These are phyloP conservation scores for Thoreauomyces humboldtii DNA, from an alignment of 192 early-diverging fungal species.

Conservation along the genomic window DNA sequence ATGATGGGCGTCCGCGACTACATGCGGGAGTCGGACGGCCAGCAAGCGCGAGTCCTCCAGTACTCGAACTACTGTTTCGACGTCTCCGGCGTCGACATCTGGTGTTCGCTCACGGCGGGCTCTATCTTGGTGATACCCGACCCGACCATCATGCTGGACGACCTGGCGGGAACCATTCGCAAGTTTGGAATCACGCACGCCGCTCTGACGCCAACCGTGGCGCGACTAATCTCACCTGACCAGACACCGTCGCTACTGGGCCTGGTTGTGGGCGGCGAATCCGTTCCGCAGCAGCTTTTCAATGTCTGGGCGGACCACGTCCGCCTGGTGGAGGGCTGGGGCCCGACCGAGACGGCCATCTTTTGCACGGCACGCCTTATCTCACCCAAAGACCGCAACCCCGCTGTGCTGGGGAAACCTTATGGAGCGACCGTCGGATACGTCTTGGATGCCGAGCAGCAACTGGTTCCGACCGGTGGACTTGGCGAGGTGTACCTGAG, in stretches of 20 bases:
- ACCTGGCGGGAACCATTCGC: background rate
- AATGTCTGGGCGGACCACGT: background rate
- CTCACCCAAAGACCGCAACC: too few species aligned
- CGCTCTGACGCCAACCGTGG: background rate
- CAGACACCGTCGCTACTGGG: too few species aligned
- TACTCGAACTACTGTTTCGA: slow-evolving; percentile 1
- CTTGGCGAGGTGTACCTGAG: slow-evolving; percentile 41
- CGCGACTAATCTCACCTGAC: too few species aligned
- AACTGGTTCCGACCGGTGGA: slow-evolving; percentile 31
- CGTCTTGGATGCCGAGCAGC: slow-evolving; percentile 1
- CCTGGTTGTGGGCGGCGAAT: slow-evolving; percentile 13
- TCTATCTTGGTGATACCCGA: too few species aligned
- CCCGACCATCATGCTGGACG: too few species aligned
- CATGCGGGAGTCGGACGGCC: too few species aligned
- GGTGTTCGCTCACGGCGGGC: background rate
- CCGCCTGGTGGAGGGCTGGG: background rate
- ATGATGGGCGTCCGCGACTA: too few species aligned
- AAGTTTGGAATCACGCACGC: background rate
- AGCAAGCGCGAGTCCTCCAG: too few species aligned
- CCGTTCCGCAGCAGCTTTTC: background rate
- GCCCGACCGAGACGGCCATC: too few species aligned
- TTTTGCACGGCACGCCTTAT: too few species aligned
- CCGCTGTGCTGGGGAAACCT: too few species aligned
- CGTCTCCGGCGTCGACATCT: slow-evolving; percentile 1
- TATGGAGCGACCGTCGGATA: too few species aligned